Percentiles rank a stretch among this genome's conserved stretches.
Conservation (phyloP, 495 filamentous ascomycete genomes). For the Penicillium mononematosum region DNA sequence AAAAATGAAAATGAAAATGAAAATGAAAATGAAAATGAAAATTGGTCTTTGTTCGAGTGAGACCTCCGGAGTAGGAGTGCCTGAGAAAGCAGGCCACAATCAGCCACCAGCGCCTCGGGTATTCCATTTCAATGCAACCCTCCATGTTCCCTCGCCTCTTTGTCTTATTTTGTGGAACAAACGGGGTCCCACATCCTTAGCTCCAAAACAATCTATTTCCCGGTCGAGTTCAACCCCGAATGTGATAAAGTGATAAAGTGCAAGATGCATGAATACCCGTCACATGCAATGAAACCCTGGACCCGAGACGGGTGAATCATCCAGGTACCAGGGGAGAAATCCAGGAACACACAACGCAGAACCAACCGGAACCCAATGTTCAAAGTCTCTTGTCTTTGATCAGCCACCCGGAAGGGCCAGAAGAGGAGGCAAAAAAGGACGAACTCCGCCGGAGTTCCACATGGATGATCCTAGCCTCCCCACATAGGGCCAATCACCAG, state of each 20-base stretch:
- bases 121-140: neutral
- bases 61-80: neutral
- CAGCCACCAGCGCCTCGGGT: conserved; percentile 6
- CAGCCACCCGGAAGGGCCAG: conserved; percentile 5
- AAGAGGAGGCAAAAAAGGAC: neutral
- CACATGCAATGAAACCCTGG: neutral
- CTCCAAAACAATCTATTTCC: neutral
- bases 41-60: neutral
- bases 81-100: neutral
- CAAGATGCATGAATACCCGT: neutral
- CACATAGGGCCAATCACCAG: conserved; percentile 8
- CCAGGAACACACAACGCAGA: neutral
- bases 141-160: conserved; percentile 4
- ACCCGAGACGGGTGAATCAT: neutral
- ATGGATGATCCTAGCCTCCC: conserved; percentile 6
- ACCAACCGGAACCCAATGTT: neutral
- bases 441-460: conserved; percentile 8
- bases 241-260: neutral
- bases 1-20: neutral
- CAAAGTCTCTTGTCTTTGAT: neutral
- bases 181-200: neutral
- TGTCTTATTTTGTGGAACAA: neutral
- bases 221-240: neutral
- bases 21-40: neutral
- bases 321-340: conserved; percentile 13